Conservation (phyloP, 2,329 filamentous ascomycete species). For the Aspergillus aculeatus region DNA sequence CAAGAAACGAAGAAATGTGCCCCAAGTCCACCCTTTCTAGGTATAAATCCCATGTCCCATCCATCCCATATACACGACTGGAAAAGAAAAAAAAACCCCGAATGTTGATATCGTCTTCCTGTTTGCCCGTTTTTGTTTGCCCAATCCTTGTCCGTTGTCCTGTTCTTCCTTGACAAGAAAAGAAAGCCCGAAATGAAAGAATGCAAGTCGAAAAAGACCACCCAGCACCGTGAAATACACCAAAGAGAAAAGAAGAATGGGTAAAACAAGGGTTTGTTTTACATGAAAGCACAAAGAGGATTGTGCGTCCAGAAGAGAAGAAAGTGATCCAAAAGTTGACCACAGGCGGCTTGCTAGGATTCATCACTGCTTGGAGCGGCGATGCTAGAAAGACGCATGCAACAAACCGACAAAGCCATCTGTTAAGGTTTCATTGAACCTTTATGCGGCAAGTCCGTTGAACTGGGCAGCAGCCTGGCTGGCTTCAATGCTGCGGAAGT, state of each 20-base stretch:
- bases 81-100: slow-evolving; percentile 1
- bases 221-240: slow-evolving; percentile 2
- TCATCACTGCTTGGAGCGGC: background rate
- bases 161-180: background rate
- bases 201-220: background rate
- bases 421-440: background rate
- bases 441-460: slow-evolving; percentile 35
- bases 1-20: background rate
- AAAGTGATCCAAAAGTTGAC: background rate
- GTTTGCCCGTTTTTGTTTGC: background rate
- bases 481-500: slow-evolving; percentile 44
- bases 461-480: slow-evolving; percentile 40
- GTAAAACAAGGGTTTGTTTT: background rate
- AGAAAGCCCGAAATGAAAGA: background rate
- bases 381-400: background rate
- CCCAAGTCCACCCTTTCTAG: background rate
- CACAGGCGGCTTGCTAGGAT: background rate
- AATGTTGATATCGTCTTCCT: background rate
- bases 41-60: background rate
- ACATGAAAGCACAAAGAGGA: background rate
- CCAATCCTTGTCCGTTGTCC: background rate
- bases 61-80: background rate
- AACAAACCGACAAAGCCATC: background rate
- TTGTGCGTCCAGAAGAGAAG: background rate
- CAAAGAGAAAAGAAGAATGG: background rate